A percentile compares a stretch with the other conserved stretches of the same genome.
Evolutionary conservation across 305 asterid genomes (phyloP).

Genomic region (Petunia hybrid): DNA sequence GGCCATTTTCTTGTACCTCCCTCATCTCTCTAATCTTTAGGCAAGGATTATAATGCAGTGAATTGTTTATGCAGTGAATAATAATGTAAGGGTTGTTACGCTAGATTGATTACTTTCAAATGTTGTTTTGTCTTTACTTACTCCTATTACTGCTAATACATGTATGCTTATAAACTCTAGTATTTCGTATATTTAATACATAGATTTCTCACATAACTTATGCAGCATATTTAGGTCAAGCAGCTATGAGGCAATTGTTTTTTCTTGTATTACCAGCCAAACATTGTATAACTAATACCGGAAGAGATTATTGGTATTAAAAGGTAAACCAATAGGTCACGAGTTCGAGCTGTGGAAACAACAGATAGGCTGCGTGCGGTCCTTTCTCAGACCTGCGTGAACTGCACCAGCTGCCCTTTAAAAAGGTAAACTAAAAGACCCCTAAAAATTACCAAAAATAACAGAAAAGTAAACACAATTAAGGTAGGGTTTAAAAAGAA

Average conservation of each 20-base stretch:
- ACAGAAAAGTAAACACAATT: neutral
- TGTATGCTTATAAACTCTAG: neutral
- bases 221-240: conserved; percentile 2
- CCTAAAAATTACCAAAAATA: neutral
- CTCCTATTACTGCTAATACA: conserved; percentile 4
- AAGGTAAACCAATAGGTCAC: neutral
- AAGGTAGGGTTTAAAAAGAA: neutral
- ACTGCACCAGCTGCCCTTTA: no score
- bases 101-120: no score
- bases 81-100: no score
- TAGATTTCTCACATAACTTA: neutral
- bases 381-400: no score
- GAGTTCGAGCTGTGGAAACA: no score
- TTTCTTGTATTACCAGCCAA: neutral
- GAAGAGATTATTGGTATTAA: neutral
- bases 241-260: neutral
- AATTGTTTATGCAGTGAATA: neutral
- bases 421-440: neutral
- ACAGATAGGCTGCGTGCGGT: no score
- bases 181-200: neutral
- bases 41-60: neutral
- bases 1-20: neutral
- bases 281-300: neutral
- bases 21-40: neutral
- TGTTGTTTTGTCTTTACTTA: neutral